Evolutionary conservation across 108 stramenopile species (phyloP).

Genomic region (Nitzschia sp.): DNA sequence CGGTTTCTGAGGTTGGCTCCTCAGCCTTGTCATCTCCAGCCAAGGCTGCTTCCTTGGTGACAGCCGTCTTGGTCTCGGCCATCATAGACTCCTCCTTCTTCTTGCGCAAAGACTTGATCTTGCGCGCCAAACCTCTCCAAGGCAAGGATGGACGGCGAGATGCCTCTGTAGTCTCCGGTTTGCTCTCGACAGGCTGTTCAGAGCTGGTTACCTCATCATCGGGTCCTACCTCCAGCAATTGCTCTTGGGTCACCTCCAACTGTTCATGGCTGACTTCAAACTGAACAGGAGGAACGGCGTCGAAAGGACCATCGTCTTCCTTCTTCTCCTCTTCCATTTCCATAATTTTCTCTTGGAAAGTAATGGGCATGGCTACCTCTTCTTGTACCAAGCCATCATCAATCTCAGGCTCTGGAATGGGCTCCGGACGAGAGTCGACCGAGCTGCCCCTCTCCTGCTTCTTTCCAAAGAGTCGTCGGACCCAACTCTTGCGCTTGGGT

Average conservation of each 20-base stretch:
- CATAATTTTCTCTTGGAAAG: no score
- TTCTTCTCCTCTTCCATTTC: background rate
- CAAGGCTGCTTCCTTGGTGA: background rate
- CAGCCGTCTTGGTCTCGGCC: background rate
- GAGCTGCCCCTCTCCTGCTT: no score
- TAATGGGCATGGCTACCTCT: no score
- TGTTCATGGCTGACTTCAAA: slow-evolving; percentile 1
- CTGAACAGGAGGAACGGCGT: background rate
- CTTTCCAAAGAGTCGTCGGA: background rate
- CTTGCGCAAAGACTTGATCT: slow-evolving; percentile 10
- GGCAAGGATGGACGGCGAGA: background rate
- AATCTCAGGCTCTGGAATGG: no score
- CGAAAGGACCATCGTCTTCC: background rate
- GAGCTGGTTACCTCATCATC: background rate
- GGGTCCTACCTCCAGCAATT: slow-evolving; percentile 4
- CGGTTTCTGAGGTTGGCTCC: no score
- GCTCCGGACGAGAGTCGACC: no score
- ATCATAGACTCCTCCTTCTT: background rate
- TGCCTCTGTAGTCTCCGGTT: background rate
- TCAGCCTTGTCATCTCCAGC: background rate
- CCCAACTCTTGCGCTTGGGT: background rate
- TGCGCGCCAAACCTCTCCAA: slow-evolving; percentile 8
- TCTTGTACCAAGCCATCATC: no score
- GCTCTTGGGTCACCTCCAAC: no score
- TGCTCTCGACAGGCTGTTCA: background rate